Evolutionary conservation across 1,284 basidiomycete species (phyloP), one percentile per base, ranked within the genome.

Genomic region (Microbotryum saponariae): DNA sequence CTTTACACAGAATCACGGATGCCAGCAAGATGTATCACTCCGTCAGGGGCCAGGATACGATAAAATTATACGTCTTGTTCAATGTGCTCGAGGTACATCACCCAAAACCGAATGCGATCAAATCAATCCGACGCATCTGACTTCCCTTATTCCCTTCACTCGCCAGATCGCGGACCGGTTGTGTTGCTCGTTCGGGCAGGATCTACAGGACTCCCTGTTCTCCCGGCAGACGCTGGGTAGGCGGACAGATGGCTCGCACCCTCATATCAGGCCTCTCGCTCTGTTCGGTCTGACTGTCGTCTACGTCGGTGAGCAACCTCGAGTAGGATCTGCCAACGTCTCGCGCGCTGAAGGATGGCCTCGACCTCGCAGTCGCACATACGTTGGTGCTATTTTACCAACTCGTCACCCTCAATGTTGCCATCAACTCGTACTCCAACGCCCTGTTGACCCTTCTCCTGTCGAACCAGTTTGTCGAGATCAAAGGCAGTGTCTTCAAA

Each of bases 51-150:
- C 96, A 98, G 77, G 92, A 97, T 72, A 94, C 90, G 3, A 93
- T 99, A 79, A 99, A 98, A 78, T 79, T 99, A 59, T 97, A 97
- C 78, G 96, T 99, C 65, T 97, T 99, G 64, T 99, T 97, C 79
- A 98, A 97, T 75, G 94, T 91, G 10, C 81, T 97, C 18, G 92
- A 96, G 82, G 91, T 91, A 45, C 56, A 76, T 70, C 25, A 3
- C 7, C 20, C 21, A 18, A 23, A 16, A 16, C 44, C 18, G 33
- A 20, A 50, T 61, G 46, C 54, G 31, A 31, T 31, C 33, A 9
- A 37, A 33, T 62, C 8, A 37, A 37, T 27, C 16, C 16, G 10
- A 51, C 49, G 52, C 18, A 33, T 23, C 48, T 60, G 27, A 21
- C 45, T 25, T 37, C 16, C 16, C 14, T 14, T 45, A 18, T n/a